These are phyloP conservation scores for Dryas integrifolia DNA, from an alignment of 331 rosid species.

Conservation along the genomic window DNA sequence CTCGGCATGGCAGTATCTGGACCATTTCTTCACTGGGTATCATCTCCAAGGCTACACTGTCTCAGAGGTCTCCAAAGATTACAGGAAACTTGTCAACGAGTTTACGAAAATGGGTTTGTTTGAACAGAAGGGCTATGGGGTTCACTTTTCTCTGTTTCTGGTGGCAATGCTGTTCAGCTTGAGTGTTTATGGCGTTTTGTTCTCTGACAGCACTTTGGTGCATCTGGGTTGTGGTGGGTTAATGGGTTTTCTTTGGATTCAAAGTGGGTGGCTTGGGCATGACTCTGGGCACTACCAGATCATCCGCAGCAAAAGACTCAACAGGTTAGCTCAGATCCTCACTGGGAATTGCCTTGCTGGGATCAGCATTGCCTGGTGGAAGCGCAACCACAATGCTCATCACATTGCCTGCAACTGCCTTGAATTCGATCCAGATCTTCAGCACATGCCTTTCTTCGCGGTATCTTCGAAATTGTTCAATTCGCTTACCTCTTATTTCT, in stretches of 20 bases:
- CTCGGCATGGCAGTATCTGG: constrained; percentile 32
- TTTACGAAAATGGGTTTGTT: constrained; percentile 42
- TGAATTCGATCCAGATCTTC: constrained; percentile 48
- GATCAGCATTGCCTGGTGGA: constrained; percentile 49
- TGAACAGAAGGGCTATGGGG: constrained; percentile 38
- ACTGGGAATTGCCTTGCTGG: constrained; percentile 49
- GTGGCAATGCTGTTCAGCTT: constrained; percentile 30
- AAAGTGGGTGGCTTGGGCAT: constrained; percentile 47
- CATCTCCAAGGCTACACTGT: constrained; percentile 39
- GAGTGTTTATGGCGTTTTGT: constrained; percentile 34
- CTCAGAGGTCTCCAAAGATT: constrained; percentile 57
- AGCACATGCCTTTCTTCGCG: constrained; percentile 45
- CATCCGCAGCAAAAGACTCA: constrained; percentile 25
- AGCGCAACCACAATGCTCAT: constrained; percentile 51
- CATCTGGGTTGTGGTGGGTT: constrained; percentile 36
- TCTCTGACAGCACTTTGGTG: constrained; percentile 28
- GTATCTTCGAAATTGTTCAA: constrained; percentile 39
- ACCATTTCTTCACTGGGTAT: constrained; percentile 41
- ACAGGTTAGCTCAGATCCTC: constrained; percentile 39
- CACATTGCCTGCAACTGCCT: constrained; percentile 46
- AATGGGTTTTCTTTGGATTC: constrained; percentile 43
- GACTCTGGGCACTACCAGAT: constrained; percentile 48
- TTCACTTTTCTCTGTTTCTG: constrained; percentile 9
- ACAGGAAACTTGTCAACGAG: constrained; percentile 37
- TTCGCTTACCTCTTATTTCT: constrained; percentile 35